Conservation (phyloP, 176 grass and related monocot genomes). For the Poa pratensis region DNA sequence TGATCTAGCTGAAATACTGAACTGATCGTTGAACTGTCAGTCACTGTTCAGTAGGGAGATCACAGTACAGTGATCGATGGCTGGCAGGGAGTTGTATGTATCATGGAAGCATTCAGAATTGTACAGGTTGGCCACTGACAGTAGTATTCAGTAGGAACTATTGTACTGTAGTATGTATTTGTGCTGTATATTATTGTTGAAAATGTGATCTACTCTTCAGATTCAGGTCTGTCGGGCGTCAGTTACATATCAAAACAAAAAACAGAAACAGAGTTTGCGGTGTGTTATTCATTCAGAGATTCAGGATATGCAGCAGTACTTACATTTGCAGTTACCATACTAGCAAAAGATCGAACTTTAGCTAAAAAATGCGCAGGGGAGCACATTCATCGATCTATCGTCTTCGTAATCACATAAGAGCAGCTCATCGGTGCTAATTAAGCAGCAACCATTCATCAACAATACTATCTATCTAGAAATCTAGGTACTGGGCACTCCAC, state of each 20-base stretch:
- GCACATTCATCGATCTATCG: not conserved
- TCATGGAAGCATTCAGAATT: slow-evolving; percentile 14
- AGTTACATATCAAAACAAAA: too few relatives aligned
- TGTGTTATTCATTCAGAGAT: not conserved
- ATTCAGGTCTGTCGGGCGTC: too few relatives aligned
- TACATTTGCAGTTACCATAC: not conserved
- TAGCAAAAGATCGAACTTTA: slow-evolving; percentile 9
- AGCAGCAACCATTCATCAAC: not conserved
- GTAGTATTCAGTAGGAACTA: too few relatives aligned
- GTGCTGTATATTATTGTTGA: too few relatives aligned
- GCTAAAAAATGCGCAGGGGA: not conserved
- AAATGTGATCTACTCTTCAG: too few relatives aligned
- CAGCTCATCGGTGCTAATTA: not conserved
- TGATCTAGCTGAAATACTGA: not conserved
- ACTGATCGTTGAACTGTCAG: not conserved
- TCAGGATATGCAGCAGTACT: not conserved
- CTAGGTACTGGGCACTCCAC: not conserved
- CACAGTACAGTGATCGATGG: not conserved
- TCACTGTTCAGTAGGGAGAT: slow-evolving; percentile 4
- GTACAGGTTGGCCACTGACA: not conserved
- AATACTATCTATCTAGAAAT: slow-evolving; percentile 32
- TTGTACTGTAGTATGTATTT: too few relatives aligned
- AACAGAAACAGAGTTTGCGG: not conserved
- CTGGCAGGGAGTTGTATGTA: not conserved
- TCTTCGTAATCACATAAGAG: not conserved